Evolutionary conservation across 345 rosid species (phyloP).

Genomic region (Brassica juncea): DNA sequence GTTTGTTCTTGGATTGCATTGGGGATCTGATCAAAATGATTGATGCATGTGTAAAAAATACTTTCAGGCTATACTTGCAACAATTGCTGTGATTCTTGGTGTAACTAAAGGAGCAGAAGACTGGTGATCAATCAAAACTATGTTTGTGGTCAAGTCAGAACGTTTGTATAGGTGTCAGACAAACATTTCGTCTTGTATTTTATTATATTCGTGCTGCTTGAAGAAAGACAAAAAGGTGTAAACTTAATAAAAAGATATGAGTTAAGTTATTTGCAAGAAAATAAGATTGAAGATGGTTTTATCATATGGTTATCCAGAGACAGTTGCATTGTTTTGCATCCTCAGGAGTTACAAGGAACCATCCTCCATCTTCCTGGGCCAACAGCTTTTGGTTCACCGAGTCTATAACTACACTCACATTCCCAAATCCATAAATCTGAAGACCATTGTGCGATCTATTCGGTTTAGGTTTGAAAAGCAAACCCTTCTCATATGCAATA

Average conservation of each 20-base stretch:
- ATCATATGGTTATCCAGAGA: conserved; percentile 50
- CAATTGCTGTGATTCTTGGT: conserved; percentile 69
- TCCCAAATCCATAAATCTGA: conserved; percentile 88
- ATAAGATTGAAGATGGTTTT: background rate
- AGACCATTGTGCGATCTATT: conserved; percentile 79
- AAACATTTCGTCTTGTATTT: conserved; percentile 12
- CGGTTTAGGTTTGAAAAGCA: conserved; percentile 75
- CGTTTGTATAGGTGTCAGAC: conserved; percentile 34
- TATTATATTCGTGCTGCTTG: background rate
- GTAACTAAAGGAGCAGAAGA: conserved; percentile 58
- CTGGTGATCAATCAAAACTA: conserved; percentile 40
- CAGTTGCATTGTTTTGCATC: conserved; percentile 63
- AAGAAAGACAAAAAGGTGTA: conserved; percentile 3
- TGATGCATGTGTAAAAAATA: conserved; percentile 2
- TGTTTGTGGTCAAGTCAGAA: conserved; percentile 15
- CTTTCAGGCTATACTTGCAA: conserved; percentile 77
- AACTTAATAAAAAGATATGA: conserved; percentile 4
- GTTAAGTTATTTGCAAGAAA: conserved; percentile 17
- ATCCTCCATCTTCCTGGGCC: conserved; percentile 68
- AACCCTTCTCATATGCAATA: conserved; percentile 76
- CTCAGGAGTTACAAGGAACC: conserved; percentile 69
- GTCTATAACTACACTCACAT: conserved; percentile 64
- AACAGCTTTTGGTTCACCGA: conserved; percentile 65
- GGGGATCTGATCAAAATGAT: background rate
- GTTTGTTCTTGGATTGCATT: background rate